Evolutionary conservation across 371 early-diverging fungal species (phyloP), one percentile per base, ranked within the genome.

Genomic region (Lichtheimia ramosa): DNA sequence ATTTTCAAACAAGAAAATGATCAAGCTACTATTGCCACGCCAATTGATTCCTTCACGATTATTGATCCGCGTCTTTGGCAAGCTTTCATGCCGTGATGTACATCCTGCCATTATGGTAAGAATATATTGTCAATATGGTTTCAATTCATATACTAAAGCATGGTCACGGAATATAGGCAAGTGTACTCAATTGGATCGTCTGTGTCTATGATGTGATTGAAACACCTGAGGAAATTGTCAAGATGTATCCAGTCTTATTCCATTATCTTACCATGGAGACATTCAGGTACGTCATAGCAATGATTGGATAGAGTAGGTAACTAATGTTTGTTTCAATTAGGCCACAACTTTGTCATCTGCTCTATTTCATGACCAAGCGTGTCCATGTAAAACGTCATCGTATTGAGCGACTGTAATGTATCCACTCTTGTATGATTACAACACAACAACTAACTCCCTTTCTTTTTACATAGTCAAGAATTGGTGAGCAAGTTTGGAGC

Each of bases 311-410:
- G 10, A 14, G 5, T 21, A 16, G 13, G 18, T 1, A 40, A 43
- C 27, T 48, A 5, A 59, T n/a, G 4, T 10, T 5, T 24, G 5
- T 25, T 16, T 48, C 8, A n/a, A 10, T 8, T 72, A 81, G 84
- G 52, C 58, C 71, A 1, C 41, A 62, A 5, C n/a, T 78, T 2
- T 85, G 85, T 56, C 85, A 85, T 56, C 58, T 85, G 3, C 70
- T 85, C 0, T 85, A 82, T 54, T 77, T 64, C 43, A 53, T 85
- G 68, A 85, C 85, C 3, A 62, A 65, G 48, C 62, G 72, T 10
- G 72, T 70, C 3, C 77, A 83, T 57, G 81, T 85, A 0, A 79
- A 69, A 51, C 66, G 69, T 3, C 79, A 77, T 56, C 68, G 85
- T 61, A 63, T 79, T n/a, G 60, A 69, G n/a, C 58, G 65, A 43